Evolutionary conservation across 78 protist genomes (phyloP).

Genomic region (Dictyostelium citrinum): DNA sequence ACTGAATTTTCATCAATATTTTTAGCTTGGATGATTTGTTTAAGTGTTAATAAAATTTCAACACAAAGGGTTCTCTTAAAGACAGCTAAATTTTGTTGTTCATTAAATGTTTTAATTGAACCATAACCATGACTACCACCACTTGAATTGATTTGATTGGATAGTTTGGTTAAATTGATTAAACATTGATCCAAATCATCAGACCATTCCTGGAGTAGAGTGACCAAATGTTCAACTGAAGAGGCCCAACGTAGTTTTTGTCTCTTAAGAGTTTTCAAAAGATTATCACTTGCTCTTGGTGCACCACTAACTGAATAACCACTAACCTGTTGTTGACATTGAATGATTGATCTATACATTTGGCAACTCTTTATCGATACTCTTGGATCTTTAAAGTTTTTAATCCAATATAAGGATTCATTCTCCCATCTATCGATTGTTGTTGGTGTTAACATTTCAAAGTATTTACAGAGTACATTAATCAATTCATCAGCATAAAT

Average conservation of each 20-base stretch:
- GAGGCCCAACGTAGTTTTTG: slow-evolving; percentile 64
- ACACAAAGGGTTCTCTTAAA: slow-evolving; percentile 53
- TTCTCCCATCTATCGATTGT: slow-evolving; percentile 64
- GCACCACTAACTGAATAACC: not conserved
- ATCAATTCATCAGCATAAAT: slow-evolving; percentile 55
- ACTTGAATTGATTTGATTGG: not conserved
- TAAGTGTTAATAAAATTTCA: slow-evolving; percentile 24
- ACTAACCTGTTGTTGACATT: slow-evolving; percentile 50
- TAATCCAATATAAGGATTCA: slow-evolving; percentile 58
- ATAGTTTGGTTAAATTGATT: not conserved
- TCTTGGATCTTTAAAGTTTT: slow-evolving; percentile 64
- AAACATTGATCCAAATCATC: slow-evolving; percentile 30
- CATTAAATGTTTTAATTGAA: not conserved
- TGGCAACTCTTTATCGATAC: slow-evolving; percentile 62
- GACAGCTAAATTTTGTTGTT: slow-evolving; percentile 11
- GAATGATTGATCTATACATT: slow-evolving; percentile 56
- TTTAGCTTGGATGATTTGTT: slow-evolving; percentile 31
- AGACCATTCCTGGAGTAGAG: slow-evolving; percentile 43
- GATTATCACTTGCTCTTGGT: not conserved
- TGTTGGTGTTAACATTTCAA: slow-evolving; percentile 12
- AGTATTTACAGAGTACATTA: slow-evolving; percentile 53
- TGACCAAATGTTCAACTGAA: slow-evolving; percentile 41
- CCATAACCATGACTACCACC: not conserved
- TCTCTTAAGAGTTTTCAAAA: not conserved
- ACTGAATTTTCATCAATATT: slow-evolving; percentile 53